Percentiles rank a stretch among this genome's conserved stretches.
Evolutionary conservation across 441 rosid species (phyloP).

Genomic region (Adansonia gregorii): DNA sequence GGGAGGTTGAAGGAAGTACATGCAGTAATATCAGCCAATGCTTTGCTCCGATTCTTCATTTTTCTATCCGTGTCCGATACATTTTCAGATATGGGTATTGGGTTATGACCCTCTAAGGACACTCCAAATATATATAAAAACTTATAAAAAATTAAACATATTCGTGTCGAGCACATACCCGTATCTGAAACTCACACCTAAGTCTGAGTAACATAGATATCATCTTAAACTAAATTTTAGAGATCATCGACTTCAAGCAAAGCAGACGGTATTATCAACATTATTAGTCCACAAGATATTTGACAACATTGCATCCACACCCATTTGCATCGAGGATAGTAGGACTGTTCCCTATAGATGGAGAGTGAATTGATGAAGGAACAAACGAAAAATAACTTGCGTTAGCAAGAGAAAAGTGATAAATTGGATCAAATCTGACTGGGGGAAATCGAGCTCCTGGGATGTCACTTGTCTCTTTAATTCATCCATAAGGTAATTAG

Average conservation of each 20-base stretch:
- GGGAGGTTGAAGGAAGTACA: no score
- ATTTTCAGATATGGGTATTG: no score
- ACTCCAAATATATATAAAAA: no score
- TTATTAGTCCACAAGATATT: not conserved
- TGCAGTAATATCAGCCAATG: no score
- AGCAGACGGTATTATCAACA: constrained; percentile 9
- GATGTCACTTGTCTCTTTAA: constrained; percentile 66
- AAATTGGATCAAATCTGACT: constrained; percentile 75
- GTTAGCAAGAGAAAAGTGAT: constrained; percentile 68
- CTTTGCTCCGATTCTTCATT: no score
- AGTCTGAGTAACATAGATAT: not conserved
- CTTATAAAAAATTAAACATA: no score
- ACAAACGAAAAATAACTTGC: constrained; percentile 48
- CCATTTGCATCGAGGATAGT: not conserved
- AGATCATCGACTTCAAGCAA: not conserved
- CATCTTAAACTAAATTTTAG: not conserved
- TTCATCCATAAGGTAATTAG: constrained; percentile 74
- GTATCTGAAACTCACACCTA: no score
- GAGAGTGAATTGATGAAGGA: not conserved
- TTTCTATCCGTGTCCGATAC: no score
- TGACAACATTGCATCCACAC: not conserved
- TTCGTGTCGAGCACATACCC: no score
- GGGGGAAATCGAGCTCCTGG: constrained; percentile 57
- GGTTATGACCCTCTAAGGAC: no score
- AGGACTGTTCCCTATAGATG: constrained; percentile 11